Conservation (phyloP, 495 filamentous ascomycete species). For the Thozetella sp. region DNA sequence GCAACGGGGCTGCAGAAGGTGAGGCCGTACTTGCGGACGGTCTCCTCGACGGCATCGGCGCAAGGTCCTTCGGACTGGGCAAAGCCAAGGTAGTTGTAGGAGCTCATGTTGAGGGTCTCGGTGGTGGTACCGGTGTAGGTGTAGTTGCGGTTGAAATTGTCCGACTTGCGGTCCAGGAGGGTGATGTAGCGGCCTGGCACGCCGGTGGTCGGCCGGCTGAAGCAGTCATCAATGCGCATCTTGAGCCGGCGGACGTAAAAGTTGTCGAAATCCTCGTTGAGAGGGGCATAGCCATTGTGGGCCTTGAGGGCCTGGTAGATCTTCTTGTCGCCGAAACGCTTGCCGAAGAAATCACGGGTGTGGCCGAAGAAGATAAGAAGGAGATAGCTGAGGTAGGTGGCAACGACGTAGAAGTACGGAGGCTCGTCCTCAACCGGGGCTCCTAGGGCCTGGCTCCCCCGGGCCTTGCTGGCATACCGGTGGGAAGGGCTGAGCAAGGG, state of each 20-base stretch:
- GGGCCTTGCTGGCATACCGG: conserved; percentile 77
- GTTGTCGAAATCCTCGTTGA: conserved; percentile 98
- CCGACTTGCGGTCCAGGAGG: conserved; percentile 81
- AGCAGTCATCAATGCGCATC: conserved; percentile 94
- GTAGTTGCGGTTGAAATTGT: conserved; percentile 88
- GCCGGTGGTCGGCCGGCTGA: conserved; percentile 86
- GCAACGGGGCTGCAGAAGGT: conserved; percentile 76
- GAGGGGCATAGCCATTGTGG: conserved; percentile 88
- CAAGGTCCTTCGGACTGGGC: conserved; percentile 97
- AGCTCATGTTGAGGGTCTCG: conserved; percentile 98
- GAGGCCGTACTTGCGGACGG: conserved; percentile 81
- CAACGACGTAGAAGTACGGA: conserved; percentile 93
- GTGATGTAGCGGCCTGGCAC: conserved; percentile 95
- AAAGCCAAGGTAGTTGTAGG: conserved; percentile 98
- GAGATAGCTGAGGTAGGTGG: conserved; percentile 96
- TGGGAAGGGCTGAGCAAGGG: conserved; percentile 79
- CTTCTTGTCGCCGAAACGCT: conserved; percentile 79
- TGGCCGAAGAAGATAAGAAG: conserved; percentile 95
- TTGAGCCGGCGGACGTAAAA: conserved; percentile 95
- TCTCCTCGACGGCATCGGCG: conserved; percentile 88
- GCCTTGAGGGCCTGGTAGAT: conserved; percentile 82
- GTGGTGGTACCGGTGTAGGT: conserved; percentile 85
- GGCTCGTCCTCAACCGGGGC: conserved; percentile 93
- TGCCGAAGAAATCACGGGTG: conserved; percentile 96
- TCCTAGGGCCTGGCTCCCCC: conserved; percentile 75